These are phyloP conservation scores for Gleditsia sinensis DNA, from an alignment of 306 rosid species.

Conservation along the genomic window DNA sequence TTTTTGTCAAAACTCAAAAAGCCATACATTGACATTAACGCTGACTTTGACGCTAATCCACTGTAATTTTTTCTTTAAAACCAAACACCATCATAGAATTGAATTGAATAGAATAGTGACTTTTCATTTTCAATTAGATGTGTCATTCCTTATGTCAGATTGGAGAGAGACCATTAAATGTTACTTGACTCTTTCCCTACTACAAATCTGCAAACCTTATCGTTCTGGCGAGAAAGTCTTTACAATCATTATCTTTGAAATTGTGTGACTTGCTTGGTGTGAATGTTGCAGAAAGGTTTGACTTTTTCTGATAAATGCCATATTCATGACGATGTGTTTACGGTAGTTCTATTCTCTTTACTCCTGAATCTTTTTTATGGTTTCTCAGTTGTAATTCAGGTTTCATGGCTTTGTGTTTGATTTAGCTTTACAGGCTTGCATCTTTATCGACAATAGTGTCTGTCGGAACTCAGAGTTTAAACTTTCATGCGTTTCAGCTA, in stretches of 20 bases:
- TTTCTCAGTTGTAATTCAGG: background rate
- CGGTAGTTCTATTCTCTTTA: background rate
- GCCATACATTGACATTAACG: background rate
- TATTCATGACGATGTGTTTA: background rate
- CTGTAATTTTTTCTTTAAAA: too few relatives aligned
- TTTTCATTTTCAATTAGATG: background rate
- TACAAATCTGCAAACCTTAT: background rate
- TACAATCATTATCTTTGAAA: background rate
- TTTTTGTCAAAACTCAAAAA: background rate
- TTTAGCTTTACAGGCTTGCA: too few relatives aligned
- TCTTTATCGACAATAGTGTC: too few relatives aligned
- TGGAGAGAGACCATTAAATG: background rate
- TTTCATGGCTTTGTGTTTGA: background rate
- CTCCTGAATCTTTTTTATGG: background rate
- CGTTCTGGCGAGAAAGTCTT: background rate
- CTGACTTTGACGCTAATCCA: too few relatives aligned
- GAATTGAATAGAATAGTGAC: too few relatives aligned
- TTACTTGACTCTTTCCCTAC: background rate
- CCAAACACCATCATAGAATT: too few relatives aligned
- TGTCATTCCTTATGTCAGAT: background rate
- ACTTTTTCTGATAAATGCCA: background rate
- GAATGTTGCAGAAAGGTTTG: slow-evolving; percentile 2
- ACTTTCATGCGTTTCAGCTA: too few relatives aligned
- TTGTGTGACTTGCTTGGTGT: background rate
- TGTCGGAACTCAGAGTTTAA: too few relatives aligned